Conservation (phyloP, 2,329 filamentous ascomycete species). For the Nemania serpens region DNA sequence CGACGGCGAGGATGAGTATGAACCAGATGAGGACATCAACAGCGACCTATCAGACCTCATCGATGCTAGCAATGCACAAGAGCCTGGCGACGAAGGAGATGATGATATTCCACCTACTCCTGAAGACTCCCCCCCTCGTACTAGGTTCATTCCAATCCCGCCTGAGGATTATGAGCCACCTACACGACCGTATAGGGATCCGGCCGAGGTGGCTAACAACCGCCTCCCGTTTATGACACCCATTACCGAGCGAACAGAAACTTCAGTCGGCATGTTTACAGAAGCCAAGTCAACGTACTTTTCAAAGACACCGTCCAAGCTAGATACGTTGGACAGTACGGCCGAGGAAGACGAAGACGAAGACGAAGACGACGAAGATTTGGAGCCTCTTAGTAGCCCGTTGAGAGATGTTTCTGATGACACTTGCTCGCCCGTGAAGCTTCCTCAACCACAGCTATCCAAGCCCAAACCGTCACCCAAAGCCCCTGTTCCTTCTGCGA, state of each 20-base stretch:
- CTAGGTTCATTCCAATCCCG: constrained; percentile 76
- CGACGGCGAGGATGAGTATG: constrained; percentile 39
- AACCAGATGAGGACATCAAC: constrained; percentile 40
- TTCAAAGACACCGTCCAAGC: constrained; percentile 79
- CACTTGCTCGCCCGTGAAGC: constrained; percentile 51
- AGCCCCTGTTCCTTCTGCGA: constrained; percentile 37
- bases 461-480: constrained; percentile 47
- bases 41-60: constrained; percentile 37
- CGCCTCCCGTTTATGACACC: constrained; percentile 98
- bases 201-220: constrained; percentile 80
- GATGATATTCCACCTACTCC: constrained; percentile 37
- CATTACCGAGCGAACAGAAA: constrained; percentile 94
- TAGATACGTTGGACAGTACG: constrained; percentile 36
- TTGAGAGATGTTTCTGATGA: constrained; percentile 67
- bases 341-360: constrained; percentile 40
- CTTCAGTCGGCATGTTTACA: constrained; percentile 73
- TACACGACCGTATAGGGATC: constrained; percentile 79
- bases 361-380: constrained; percentile 42
- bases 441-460: constrained; percentile 55
- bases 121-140: constrained; percentile 56
- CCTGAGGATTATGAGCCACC: constrained; percentile 87
- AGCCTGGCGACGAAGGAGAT: constrained; percentile 39
- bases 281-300: constrained; percentile 62
- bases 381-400: constrained; percentile 67
- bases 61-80: constrained; percentile 29